Evolutionary conservation across 169 alveolate genomes (phyloP).

Genomic region (Cryptosporidium bovis): DNA sequence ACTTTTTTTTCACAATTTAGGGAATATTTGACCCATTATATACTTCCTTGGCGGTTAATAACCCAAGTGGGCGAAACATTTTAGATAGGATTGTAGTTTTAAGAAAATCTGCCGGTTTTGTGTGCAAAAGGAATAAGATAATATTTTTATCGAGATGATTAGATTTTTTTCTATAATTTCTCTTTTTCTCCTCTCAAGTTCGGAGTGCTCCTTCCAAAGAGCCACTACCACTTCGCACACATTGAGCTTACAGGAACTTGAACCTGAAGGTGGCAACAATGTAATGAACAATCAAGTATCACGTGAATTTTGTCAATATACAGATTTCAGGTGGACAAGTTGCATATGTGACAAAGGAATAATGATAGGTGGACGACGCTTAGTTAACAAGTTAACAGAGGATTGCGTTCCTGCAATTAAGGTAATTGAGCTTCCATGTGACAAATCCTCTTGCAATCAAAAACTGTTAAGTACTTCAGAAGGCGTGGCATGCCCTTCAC

Average conservation of each 20-base stretch:
- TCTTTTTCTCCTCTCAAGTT: not conserved
- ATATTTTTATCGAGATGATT: not conserved
- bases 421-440: slow-evolving; percentile 61
- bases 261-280: not conserved
- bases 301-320: slow-evolving; percentile 34
- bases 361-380: slow-evolving; percentile 35
- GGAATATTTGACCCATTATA: slow-evolving; percentile 4
- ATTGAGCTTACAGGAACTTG: not conserved
- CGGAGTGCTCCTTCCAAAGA: slow-evolving; percentile 44
- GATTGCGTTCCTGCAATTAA: slow-evolving; percentile 39
- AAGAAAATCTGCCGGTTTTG: slow-evolving; percentile 16
- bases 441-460: slow-evolving; percentile 51
- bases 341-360: slow-evolving; percentile 45
- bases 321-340: slow-evolving; percentile 70
- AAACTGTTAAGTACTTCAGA: slow-evolving; percentile 49
- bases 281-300: slow-evolving; percentile 5
- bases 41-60: slow-evolving; percentile 14
- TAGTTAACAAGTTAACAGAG: not conserved
- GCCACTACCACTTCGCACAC: not conserved
- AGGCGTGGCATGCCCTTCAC: slow-evolving; percentile 73
- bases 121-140: not conserved
- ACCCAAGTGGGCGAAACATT: slow-evolving; percentile 34
- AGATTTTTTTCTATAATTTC: slow-evolving; percentile 2
- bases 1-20: not conserved
- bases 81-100: slow-evolving; percentile 31